Percentiles rank a stretch among this genome's conserved stretches.
These are phyloP conservation scores for Pelargonium citronellum DNA, from an alignment of 441 rosid genomes.

Conservation along the genomic window DNA sequence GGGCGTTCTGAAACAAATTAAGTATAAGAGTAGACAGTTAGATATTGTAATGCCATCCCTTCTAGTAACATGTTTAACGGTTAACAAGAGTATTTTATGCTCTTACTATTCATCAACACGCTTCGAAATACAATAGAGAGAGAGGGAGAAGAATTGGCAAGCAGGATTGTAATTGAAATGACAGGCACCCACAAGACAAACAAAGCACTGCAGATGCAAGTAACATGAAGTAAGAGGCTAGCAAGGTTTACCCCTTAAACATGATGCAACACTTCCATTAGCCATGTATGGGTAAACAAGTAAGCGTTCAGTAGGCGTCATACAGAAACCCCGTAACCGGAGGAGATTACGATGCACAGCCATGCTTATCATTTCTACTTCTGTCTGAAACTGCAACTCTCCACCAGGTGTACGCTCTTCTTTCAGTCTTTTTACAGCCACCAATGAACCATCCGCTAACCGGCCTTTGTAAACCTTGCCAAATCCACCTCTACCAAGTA, in stretches of 20 bases:
- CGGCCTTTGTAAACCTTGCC: slow-evolving; percentile 92
- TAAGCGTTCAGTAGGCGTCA: slow-evolving; percentile 84
- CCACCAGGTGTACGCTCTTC: slow-evolving; percentile 94
- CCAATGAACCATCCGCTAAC: slow-evolving; percentile 79
- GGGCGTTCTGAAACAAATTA: slow-evolving; percentile 50
- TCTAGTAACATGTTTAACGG: neutral
- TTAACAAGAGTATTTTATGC: neutral
- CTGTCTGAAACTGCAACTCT: slow-evolving; percentile 88
- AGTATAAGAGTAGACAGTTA: neutral
- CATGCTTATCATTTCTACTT: slow-evolving; percentile 96
- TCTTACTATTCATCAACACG: neutral
- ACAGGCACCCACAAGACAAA: neutral
- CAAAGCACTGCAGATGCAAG: slow-evolving; percentile 8
- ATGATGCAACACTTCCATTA: slow-evolving; percentile 95
- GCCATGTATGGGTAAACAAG: slow-evolving; percentile 98
- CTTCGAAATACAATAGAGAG: neutral
- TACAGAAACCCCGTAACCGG: slow-evolving; percentile 80
- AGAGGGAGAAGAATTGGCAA: neutral
- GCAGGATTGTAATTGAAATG: neutral
- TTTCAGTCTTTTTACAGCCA: slow-evolving; percentile 82
- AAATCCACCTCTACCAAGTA: slow-evolving; percentile 90
- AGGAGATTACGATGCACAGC: slow-evolving; percentile 88
- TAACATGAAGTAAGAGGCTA: slow-evolving; percentile 4
- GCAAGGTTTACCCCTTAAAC: slow-evolving; percentile 58
- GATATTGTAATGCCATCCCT: no score